Base-by-base conservation (phyloP, 352 stramenopile species). In the Hyaloperonospora brassicae region DNA sequence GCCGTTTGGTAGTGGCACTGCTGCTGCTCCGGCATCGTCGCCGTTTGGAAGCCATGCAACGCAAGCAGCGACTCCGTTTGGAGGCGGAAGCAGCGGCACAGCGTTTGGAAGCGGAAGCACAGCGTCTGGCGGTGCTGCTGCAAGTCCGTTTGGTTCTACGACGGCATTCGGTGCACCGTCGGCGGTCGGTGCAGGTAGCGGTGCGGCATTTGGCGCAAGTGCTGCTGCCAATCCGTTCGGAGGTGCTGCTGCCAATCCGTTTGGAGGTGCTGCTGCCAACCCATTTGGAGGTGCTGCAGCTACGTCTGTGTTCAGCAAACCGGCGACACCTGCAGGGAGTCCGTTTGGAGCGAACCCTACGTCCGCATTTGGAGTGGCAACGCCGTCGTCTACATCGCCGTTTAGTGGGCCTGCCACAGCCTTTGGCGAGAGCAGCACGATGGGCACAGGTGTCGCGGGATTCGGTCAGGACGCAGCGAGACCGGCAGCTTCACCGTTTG, bases 121-220 rank as follows among this genome's bases (percentile, higher is more conserved):
- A 30, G 53, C 55, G 4, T 75, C 70, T 57, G 57, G 65, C 27
- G 56, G 51, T 35, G 44, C 53, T 39, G 41, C 54, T 35, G 11
- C 59, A 2, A 77, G 44, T 55, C 59, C 68, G 17, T 84, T 82
- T 50, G 66, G 61, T 38, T 50, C 55, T 17, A 48, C 66, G 13
- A 57, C 58, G 9, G 50, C 66, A 5, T 75, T 78, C 54, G 66
- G 57, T 31, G 31, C 66, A 17, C 51, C 62, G 27, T 63, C 65
- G 25, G 17, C 48, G 12, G n/a, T 64, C 12, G 68, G 57, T 13
- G 36, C 47, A 35, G 57, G 50, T 47, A 11, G 40, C 45, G 30
- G 49, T 1, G 60, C 59, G n/a, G 35, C 27, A 27, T 66, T 70
- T 59, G 61, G 61, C 30, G 55, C 47, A 25, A 40, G 31, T 27